Conservation (phyloP, 2,329 filamentous ascomycete genomes). For the Botrytis galanthina region DNA sequence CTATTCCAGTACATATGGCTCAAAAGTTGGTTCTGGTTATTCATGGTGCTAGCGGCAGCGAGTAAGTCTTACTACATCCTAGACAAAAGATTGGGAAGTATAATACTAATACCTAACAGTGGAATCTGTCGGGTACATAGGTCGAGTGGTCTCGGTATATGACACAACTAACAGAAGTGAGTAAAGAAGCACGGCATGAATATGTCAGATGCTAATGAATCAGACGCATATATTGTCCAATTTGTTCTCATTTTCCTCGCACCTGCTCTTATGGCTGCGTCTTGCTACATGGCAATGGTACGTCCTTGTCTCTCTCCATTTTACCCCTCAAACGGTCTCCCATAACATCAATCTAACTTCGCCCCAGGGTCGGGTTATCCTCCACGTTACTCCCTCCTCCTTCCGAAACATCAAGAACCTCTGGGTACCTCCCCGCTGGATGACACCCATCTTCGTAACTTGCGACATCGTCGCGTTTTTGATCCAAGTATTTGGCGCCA, state of each 20-base stretch:
- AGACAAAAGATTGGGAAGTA: neutral
- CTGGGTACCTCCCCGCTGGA: constrained; percentile 41
- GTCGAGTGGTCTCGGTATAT: constrained; percentile 8
- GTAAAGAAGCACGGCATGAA: neutral
- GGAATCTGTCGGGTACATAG: constrained; percentile 21
- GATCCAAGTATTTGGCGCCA: constrained; percentile 46
- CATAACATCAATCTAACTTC: neutral
- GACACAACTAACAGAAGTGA: constrained; percentile 8
- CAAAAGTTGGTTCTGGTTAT: constrained; percentile 23
- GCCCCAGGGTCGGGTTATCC: constrained; percentile 44
- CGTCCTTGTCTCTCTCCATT: neutral
- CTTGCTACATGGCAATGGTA: constrained; percentile 47
- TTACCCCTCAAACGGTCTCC: constrained; percentile 37
- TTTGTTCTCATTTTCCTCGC: constrained; percentile 46
- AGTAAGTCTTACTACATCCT: neutral
- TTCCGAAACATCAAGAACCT: constrained; percentile 40
- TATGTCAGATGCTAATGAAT: neutral
- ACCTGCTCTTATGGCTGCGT: constrained; percentile 50
- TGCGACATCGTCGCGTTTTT: constrained; percentile 47
- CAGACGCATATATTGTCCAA: constrained; percentile 38
- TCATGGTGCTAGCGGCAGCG: constrained; percentile 21
- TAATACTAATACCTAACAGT: constrained; percentile 10
- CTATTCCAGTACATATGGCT: constrained; percentile 18
- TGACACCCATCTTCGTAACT: constrained; percentile 48
- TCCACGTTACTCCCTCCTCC: constrained; percentile 39